Conservation (phyloP, 345 rosid species). For the Angophora floribunda region DNA sequence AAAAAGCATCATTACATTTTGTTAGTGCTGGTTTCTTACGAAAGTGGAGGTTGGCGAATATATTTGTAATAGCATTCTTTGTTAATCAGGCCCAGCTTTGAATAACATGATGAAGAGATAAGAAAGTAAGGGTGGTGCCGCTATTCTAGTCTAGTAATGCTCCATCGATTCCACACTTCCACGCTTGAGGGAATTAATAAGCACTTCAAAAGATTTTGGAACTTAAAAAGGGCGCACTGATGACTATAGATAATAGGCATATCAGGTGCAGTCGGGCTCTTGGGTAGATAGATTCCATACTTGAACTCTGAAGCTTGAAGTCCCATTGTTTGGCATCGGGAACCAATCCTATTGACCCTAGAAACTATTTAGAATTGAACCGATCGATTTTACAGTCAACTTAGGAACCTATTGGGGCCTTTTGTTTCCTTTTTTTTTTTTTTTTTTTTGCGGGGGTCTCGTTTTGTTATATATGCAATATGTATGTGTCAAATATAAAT, state of each 20-base stretch:
- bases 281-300: background rate
- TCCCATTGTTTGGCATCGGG: background rate
- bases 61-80: background rate
- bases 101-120: background rate
- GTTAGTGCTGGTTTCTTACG: background rate
- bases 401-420: fast-evolving
- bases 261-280: background rate
- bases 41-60: background rate
- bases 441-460: too few species aligned
- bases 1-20: background rate
- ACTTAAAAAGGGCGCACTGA: background rate
- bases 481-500: background rate
- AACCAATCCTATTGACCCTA: background rate
- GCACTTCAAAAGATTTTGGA: background rate
- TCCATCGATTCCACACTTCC: background rate
- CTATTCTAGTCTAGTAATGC: background rate
- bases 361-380: background rate
- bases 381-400: background rate
- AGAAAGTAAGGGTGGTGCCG: background rate
- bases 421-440: background rate
- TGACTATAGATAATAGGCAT: background rate
- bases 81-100: background rate
- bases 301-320: background rate
- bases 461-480: background rate
- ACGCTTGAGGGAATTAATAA: background rate